These are phyloP conservation scores for Wickerhamomyces chambardii DNA, from an alignment of 805 yeast genomes.

Conservation along the genomic window DNA sequence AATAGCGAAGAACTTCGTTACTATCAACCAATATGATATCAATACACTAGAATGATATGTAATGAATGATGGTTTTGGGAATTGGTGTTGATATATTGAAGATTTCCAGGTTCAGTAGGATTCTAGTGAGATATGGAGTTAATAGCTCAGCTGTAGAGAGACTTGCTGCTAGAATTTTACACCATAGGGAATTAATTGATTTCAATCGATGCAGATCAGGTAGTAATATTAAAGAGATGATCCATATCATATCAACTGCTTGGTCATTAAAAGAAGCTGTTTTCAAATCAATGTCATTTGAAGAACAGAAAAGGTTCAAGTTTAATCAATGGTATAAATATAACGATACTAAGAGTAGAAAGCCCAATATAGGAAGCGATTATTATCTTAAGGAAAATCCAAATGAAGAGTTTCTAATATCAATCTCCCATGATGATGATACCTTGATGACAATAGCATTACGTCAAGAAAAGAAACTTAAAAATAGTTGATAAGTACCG, in stretches of 20 bases:
- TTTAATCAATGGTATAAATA: conserved; percentile 54
- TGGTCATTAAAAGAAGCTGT: conserved; percentile 79
- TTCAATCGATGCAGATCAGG: conserved; percentile 15
- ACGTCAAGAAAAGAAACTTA: conserved; percentile 22
- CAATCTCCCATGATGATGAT: conserved; percentile 61
- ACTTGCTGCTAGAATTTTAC: conserved; percentile 40
- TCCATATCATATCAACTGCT: conserved; percentile 2
- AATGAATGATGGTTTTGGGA: conserved; percentile 24
- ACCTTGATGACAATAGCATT: conserved; percentile 47
- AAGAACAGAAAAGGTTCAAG: conserved; percentile 40
- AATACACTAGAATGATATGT: too few species aligned
- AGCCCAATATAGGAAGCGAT: conserved; percentile 32
- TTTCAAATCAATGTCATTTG: conserved; percentile 44
- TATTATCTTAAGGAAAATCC: conserved; percentile 18
- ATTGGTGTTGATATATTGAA: conserved; percentile 51
- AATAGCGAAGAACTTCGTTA: too few species aligned
- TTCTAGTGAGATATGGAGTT: conserved; percentile 27
- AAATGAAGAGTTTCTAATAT: conserved; percentile 39
- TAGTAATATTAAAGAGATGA: conserved; percentile 17
- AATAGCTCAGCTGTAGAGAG: conserved; percentile 21
- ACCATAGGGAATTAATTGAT: conserved; percentile 33
- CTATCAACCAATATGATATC: too few species aligned
- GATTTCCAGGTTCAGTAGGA: conserved; percentile 32
- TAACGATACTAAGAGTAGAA: conserved; percentile 26
- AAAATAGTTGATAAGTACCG: too few species aligned